phyloP scores from a whole-genome alignment of 2,329 filamentous ascomycete species.

The Monosporascus sp. region DNA sequence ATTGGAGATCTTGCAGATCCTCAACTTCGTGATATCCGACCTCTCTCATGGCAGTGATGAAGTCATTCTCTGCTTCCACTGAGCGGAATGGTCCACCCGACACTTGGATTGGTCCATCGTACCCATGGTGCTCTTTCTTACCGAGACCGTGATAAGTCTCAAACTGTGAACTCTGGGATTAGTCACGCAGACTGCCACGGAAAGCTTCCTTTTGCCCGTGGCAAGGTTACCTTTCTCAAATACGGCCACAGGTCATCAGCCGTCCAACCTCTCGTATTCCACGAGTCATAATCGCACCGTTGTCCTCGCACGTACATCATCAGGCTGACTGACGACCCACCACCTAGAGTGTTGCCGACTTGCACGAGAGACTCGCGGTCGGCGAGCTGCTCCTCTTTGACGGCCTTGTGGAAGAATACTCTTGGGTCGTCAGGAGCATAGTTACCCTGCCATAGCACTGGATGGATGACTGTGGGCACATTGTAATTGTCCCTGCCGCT shows the following conservation, averaged over 20 bases:
- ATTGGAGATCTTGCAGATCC: constrained; percentile 43
- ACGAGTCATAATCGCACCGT: constrained; percentile 13
- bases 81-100: constrained; percentile 39
- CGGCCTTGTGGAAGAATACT: constrained; percentile 43
- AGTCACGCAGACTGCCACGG: not conserved
- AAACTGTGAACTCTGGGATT: not conserved
- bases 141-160: constrained; percentile 16
- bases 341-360: constrained; percentile 22
- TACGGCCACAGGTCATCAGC: constrained; percentile 36
- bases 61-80: constrained; percentile 35
- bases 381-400: constrained; percentile 38
- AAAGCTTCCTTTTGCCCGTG: not conserved
- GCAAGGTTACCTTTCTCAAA: constrained; percentile 38
- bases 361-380: constrained; percentile 35
- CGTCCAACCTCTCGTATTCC: constrained; percentile 10
- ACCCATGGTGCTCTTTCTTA: constrained; percentile 38
- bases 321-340: constrained; percentile 42
- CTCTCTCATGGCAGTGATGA: constrained; percentile 38
- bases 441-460: constrained; percentile 43
- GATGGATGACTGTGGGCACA: constrained; percentile 43
- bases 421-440: constrained; percentile 40
- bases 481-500: constrained; percentile 48
- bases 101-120: constrained; percentile 44
- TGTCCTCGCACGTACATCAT: constrained; percentile 29
- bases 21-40: constrained; percentile 41